Evolutionary conservation across 2,329 filamentous ascomycete species (phyloP).

Genomic region (Colletotrichum musae): DNA sequence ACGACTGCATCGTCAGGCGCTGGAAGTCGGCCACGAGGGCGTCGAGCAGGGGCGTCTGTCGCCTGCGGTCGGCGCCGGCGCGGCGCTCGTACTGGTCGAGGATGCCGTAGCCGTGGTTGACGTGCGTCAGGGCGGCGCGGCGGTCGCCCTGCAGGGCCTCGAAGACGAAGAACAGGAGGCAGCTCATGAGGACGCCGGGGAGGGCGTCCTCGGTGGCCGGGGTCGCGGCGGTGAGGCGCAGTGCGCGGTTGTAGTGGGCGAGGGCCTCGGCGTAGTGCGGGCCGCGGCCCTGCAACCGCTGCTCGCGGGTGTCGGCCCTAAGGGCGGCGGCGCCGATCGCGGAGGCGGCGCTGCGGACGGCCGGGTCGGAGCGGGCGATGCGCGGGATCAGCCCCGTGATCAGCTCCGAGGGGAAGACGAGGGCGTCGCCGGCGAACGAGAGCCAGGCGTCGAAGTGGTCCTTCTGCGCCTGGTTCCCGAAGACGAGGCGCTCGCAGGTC

Average conservation of each 20-base stretch:
- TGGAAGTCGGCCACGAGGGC: constrained; percentile 29
- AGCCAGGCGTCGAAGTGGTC: constrained; percentile 36
- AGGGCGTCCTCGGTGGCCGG: constrained; percentile 18
- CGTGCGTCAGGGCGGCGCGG: constrained; percentile 55
- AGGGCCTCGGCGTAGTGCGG: constrained; percentile 22
- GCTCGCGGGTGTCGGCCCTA: constrained; percentile 19
- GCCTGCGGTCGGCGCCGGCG: not conserved
- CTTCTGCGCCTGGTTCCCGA: constrained; percentile 30
- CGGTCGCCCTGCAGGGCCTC: constrained; percentile 57
- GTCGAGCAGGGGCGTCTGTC: constrained; percentile 13
- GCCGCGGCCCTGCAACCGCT: constrained; percentile 21
- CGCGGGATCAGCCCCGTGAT: constrained; percentile 42
- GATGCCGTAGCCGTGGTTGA: constrained; percentile 50
- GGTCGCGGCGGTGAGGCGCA: constrained; percentile 14
- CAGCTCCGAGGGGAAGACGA: constrained; percentile 33
- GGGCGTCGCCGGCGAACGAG: constrained; percentile 16
- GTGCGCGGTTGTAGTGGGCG: constrained; percentile 28
- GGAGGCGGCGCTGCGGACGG: constrained; percentile 56
- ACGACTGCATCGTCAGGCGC: constrained; percentile 36
- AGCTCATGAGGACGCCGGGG: constrained; percentile 49
- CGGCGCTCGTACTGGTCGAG: constrained; percentile 25
- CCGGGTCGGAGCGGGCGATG: constrained; percentile 38
- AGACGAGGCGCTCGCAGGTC: constrained; percentile 33
- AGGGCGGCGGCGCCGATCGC: constrained; percentile 52
- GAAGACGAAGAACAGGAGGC: constrained; percentile 58